A percentile compares a stretch with the other conserved stretches of the same genome.
Evolutionary conservation across 495 filamentous ascomycete species (phyloP).

Genomic region (Penicillium antarcticum): DNA sequence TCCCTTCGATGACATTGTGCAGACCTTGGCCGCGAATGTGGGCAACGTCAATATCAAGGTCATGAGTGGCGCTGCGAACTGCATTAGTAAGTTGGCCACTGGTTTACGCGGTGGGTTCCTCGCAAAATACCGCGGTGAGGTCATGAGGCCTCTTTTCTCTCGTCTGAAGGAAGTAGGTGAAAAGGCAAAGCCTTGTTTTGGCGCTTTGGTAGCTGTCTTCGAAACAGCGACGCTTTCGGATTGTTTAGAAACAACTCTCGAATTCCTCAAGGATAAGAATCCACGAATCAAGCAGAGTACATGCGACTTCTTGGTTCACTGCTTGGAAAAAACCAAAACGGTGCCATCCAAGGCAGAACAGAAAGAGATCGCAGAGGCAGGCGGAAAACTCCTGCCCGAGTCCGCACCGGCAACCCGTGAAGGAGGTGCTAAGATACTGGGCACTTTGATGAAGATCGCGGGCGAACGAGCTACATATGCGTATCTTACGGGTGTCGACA

Average conservation of each 20-base stretch:
- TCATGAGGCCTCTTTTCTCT: slow-evolving; percentile 87
- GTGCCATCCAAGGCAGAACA: slow-evolving; percentile 81
- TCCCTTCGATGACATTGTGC: slow-evolving; percentile 78
- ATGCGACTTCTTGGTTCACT: slow-evolving; percentile 84
- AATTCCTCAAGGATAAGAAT: slow-evolving; percentile 89
- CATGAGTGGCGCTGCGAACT: slow-evolving; percentile 89
- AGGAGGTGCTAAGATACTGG: slow-evolving; percentile 85
- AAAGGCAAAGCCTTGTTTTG: slow-evolving; percentile 51
- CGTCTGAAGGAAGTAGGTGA: slow-evolving; percentile 70
- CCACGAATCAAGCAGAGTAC: slow-evolving; percentile 95
- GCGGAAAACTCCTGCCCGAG: slow-evolving; percentile 85
- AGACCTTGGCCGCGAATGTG: slow-evolving; percentile 87
- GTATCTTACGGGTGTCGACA: slow-evolving; percentile 91
- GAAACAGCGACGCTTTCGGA: slow-evolving; percentile 72
- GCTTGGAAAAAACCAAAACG: slow-evolving; percentile 76
- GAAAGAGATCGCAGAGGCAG: slow-evolving; percentile 78
- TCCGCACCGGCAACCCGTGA: slow-evolving; percentile 79
- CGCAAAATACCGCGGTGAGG: slow-evolving; percentile 67
- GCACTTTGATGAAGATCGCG: slow-evolving; percentile 98
- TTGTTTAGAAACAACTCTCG: slow-evolving; percentile 81
- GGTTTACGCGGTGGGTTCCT: slow-evolving; percentile 74
- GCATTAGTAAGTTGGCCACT: slow-evolving; percentile 87
- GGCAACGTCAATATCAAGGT: slow-evolving; percentile 98
- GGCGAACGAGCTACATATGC: slow-evolving; percentile 96
- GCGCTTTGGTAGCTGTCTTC: slow-evolving; percentile 87